phyloP scores from a whole-genome alignment of 192 early-diverging fungal species.

The Backusella liffmaniae region DNA sequence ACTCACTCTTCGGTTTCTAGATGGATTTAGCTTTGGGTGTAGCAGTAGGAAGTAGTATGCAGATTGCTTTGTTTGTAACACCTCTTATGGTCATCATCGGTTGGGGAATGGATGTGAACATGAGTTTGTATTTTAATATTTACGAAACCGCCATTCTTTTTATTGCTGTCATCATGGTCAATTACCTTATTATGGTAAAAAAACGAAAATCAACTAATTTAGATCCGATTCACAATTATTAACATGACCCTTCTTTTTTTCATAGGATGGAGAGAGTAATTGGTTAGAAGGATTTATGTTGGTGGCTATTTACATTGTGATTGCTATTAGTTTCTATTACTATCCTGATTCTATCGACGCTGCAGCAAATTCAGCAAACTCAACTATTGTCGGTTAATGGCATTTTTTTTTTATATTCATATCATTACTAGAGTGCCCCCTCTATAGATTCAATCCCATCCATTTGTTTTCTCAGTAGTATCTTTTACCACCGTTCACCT shows the following conservation, averaged over 20 bases:
- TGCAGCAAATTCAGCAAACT: background rate
- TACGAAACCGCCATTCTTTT: slow-evolving; percentile 86
- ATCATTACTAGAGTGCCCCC: background rate
- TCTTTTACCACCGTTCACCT: background rate
- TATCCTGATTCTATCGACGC: slow-evolving; percentile 43
- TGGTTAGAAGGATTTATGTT: slow-evolving; percentile 94
- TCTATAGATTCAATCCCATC: background rate
- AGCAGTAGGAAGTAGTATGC: slow-evolving; percentile 88
- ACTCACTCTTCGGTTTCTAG: background rate
- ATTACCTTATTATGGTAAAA: slow-evolving; percentile 66
- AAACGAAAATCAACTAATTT: background rate
- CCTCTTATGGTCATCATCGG: slow-evolving; percentile 77
- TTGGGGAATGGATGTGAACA: slow-evolving; percentile 68
- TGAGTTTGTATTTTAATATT: slow-evolving; percentile 81
- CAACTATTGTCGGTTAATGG: background rate
- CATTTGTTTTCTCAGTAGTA: background rate
- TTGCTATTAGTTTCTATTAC: slow-evolving; percentile 80
- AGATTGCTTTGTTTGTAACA: slow-evolving; percentile 81
- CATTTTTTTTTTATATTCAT: background rate
- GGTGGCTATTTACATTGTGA: slow-evolving; percentile 76
- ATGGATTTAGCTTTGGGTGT: slow-evolving; percentile 91
- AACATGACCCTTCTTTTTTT: background rate
- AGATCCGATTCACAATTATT: background rate
- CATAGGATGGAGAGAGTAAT: slow-evolving; percentile 73
- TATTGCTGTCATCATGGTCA: slow-evolving; percentile 77